Evolutionary conservation across 83 land plant genomes (phyloP), one percentile per base, ranked within the genome.

Genomic region (Picea abies): DNA sequence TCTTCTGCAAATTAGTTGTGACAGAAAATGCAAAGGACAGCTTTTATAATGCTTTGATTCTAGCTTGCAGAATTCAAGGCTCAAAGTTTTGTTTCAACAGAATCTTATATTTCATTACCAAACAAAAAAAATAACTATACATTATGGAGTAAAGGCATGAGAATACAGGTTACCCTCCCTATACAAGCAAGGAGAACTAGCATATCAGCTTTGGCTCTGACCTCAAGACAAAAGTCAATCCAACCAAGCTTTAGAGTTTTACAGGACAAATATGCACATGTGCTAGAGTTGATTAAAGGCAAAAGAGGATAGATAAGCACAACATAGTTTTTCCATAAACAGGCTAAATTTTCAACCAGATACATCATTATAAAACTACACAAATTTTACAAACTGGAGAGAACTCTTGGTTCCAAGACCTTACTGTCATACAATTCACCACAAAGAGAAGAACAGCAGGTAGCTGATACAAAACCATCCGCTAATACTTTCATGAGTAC

Each of bases 191-290:
- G 52, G 52, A 8, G 11, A 47, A 47, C 52, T 47, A 47, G 52
- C 7, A 47, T 47, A 47, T 47, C 41, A 69, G 0, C 17, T 35
- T 17, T 70, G 73, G 17, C n/a, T 32, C 35, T 0, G n/a, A 37
- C 47, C 35, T 17, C 73, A 35, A 35, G 17, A 70, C 10, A 35
- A 37, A 70, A 32, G 73, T 32, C 16, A 17, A 70, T 10, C 25
- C 7, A 0, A 20, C 41, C 14, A 39, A 19, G 47, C 16, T 71
- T 71, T 37, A 71, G 44, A 71, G 6, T 71, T 39, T 71, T 37
- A 44, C 77, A 73, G 58, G 58, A 73, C 3, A 73, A 73, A 73
- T 73, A 73, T 44, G 19, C 9, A 73, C 47, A n/a, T 49, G 47
- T 39, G 14, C 25, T n/a, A 44, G 25, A 73, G 41, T 9, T 41